Conservation (phyloP, 2,329 filamentous ascomycete genomes). For the Pseudopyrenochaeta lycopersici region DNA sequence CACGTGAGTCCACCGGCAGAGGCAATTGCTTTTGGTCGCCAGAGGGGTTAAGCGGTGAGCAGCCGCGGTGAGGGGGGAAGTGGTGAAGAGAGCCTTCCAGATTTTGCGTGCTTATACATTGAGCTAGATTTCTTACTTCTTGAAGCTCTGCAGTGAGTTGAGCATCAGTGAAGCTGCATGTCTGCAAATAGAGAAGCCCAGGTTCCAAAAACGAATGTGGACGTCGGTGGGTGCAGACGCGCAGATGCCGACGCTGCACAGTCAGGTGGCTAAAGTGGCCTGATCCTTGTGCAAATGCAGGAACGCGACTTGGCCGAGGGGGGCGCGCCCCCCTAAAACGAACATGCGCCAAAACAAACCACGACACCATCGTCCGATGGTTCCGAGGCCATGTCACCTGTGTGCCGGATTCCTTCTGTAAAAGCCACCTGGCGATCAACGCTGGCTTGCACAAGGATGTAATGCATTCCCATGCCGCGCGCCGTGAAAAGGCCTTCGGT, state of each 20-base stretch:
- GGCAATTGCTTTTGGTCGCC: slow-evolving; percentile 11
- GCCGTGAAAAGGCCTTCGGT: not conserved
- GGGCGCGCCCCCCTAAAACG: not conserved
- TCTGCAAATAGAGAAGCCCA: not conserved
- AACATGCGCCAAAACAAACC: slow-evolving; percentile 4
- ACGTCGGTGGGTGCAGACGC: not conserved
- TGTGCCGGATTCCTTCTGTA: not conserved
- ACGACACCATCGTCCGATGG: not conserved
- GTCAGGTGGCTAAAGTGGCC: not conserved
- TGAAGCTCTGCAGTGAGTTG: not conserved
- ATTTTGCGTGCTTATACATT: slow-evolving; percentile 8
- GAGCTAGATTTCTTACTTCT: not conserved
- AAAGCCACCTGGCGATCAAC: not conserved
- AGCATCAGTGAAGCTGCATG: not conserved
- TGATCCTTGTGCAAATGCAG: slow-evolving; percentile 11
- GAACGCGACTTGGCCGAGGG: not conserved
- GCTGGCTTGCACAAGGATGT: not conserved
- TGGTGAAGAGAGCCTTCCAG: slow-evolving; percentile 13
- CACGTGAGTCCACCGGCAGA: slow-evolving; percentile 2
- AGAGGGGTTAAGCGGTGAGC: slow-evolving; percentile 5
- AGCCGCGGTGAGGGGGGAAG: slow-evolving; percentile 9
- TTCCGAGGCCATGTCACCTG: not conserved
- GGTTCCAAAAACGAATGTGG: not conserved
- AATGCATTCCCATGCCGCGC: not conserved
- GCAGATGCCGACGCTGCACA: not conserved